Base-by-base conservation (phyloP, 495 filamentous ascomycete species). In the Penicillium odoratum region DNA sequence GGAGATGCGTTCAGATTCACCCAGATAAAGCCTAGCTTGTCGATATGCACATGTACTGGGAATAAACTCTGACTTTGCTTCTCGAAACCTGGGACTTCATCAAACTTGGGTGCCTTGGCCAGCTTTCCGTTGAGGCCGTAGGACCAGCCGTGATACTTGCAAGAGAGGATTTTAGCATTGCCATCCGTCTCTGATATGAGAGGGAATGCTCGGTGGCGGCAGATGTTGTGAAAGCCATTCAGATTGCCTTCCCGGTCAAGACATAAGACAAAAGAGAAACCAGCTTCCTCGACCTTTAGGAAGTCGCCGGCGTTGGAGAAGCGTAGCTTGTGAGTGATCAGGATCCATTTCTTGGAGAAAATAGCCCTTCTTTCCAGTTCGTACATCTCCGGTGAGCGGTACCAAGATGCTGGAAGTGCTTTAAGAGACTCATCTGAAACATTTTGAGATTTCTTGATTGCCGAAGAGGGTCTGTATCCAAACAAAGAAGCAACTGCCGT, bases 131-230 rank as follows among this genome's bases (percentile, higher is more conserved):
- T 81, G 11, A 81, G 69, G 6, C 78, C 79, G 46, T 85, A 85
- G 0, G 77, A 78, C 83, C 83, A 86, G 43, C 83, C 83, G 63
- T 86, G 83, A 52, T 85, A 86, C 55, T 78, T 78, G 74, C 82
- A 86, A 31, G 75, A 68, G 38, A 85, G 73, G 51, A 84, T 77
- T 18, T 70, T 77, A 10, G 76, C 67, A 29, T 71, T 75, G 4
- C 83, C 83, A 7, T 68, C 51, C 28, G 76, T 68, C 49, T 77
- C 74, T 15, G 71, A 71, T 3, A 83, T 73, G 25, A 85, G 69
- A n/a, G 81, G 80, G 61, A 77, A 83, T 18, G 81, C 81, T 8
- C 81, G 77, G 60, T 85, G 82, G 16, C 82, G 71, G 61, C 82
- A 84, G 31, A 82, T 76, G 57, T 84, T 84, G 71, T 84, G 78